These are phyloP conservation scores for Hygrophorus pudorinus DNA, from an alignment of 768 basidiomycete species.

Conservation along the genomic window DNA sequence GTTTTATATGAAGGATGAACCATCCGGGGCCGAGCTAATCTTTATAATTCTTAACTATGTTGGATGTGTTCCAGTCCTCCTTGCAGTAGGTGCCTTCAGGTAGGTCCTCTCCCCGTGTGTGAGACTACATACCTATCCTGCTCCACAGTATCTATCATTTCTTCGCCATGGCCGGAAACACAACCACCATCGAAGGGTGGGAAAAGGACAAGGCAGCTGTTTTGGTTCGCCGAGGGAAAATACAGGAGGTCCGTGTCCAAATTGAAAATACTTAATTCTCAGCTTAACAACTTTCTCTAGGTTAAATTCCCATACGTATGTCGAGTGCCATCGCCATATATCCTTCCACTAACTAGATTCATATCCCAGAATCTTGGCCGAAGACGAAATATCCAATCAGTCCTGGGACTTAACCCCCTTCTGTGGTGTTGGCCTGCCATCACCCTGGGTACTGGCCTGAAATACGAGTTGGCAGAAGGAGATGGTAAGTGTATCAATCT, in stretches of 20 bases:
- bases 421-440: slow-evolving; percentile 80
- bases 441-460: slow-evolving; percentile 63
- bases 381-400: slow-evolving; percentile 60
- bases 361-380: slow-evolving; percentile 72
- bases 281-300: slow-evolving; percentile 24
- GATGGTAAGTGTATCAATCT: slow-evolving; percentile 68
- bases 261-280: slow-evolving; percentile 1
- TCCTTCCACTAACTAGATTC: slow-evolving; percentile 2
- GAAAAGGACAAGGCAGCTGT: slow-evolving; percentile 94
- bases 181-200: slow-evolving; percentile 95
- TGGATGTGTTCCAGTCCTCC: slow-evolving; percentile 73
- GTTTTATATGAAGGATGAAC: slow-evolving; percentile 44
- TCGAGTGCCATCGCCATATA: slow-evolving; percentile 4
- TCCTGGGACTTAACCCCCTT: slow-evolving; percentile 66
- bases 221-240: slow-evolving; percentile 75
- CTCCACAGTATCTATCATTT: slow-evolving; percentile 73
- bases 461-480: slow-evolving; percentile 58
- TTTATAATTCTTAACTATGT: slow-evolving; percentile 86
- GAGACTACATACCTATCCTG: not conserved
- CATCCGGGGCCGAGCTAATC: slow-evolving; percentile 58
- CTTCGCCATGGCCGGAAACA: slow-evolving; percentile 64
- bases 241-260: slow-evolving; percentile 49
- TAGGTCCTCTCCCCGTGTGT: slow-evolving; percentile 16
- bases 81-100: slow-evolving; percentile 91
- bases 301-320: slow-evolving; percentile 90